A percentile compares a stretch with the other conserved stretches of the same genome.
These are phyloP conservation scores for Penicillium cosmopolitanum DNA, from an alignment of 495 filamentous ascomycete species.

Conservation along the genomic window DNA sequence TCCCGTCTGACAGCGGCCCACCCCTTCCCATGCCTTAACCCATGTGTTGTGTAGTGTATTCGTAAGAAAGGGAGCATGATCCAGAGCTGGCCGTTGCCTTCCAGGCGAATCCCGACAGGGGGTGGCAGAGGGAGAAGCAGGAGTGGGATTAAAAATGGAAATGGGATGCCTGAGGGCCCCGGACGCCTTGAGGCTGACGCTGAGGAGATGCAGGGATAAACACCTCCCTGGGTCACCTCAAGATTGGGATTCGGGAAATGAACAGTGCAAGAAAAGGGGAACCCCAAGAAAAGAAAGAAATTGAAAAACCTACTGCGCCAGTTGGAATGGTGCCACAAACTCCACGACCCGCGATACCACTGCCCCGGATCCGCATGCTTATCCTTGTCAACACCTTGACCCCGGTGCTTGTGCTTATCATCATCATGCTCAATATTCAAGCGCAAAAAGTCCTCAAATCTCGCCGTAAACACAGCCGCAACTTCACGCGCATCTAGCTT, in stretches of 20 bases:
- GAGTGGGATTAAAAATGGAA: background rate
- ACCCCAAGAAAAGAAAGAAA: slow-evolving; percentile 1
- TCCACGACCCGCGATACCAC: slow-evolving; percentile 58
- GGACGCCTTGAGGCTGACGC: background rate
- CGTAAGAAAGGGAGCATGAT: background rate
- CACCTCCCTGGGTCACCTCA: background rate
- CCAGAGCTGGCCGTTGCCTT: slow-evolving; percentile 4
- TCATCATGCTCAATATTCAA: slow-evolving; percentile 55
- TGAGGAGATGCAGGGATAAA: background rate
- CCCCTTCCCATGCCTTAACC: slow-evolving; percentile 8
- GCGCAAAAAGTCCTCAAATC: slow-evolving; percentile 72
- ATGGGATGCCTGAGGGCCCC: background rate
- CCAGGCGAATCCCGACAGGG: background rate
- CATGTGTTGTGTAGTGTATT: slow-evolving; percentile 8
- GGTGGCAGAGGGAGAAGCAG: slow-evolving; percentile 2
- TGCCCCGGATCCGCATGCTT: slow-evolving; percentile 45
- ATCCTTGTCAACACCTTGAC: background rate
- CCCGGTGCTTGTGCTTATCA: no score
- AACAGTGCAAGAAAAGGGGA: background rate
- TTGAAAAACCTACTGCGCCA: slow-evolving; percentile 57
- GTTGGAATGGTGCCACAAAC: slow-evolving; percentile 66
- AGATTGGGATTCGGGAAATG: background rate
- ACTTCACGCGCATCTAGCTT: slow-evolving; percentile 83
- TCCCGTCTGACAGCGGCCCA: slow-evolving; percentile 7
- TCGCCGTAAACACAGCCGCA: slow-evolving; percentile 86